Evolutionary conservation across 352 stramenopile species (phyloP), one percentile per base, ranked within the genome.

Genomic region (Plasmopara halstedii): DNA sequence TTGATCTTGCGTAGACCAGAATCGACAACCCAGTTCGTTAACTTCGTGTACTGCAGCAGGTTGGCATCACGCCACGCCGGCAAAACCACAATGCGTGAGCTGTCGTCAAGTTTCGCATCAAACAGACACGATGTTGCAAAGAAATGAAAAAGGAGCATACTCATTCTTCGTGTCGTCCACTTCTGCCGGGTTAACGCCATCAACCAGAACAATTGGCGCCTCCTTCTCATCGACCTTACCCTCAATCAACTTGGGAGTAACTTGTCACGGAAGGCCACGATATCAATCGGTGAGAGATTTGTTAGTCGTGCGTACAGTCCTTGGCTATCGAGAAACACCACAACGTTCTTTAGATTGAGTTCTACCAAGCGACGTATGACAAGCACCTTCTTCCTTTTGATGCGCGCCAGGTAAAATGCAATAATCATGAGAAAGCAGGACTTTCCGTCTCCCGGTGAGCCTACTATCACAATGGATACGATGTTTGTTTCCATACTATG

Each of bases 381-480:
- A 3, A 38, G 33, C 33, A 38, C 33, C 4, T 38, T 38, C n/a
- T 8, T 38, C 33, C 21, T 7, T 6, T 38, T 9, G n/a, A 19
- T 20, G 10, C 33, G 21, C n/a, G 33, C 33, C 25, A 29, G 14
- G 33, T 38, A 38, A 15, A 38, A 20, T 19, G 15, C 13, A 38
- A 38, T 0, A 17, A 22, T 13, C n/a, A 38, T 20, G 10, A 38
- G 33, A 38, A 38, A 38, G 33, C 33, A 38, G 33, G 33, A 22
- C n/a, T 38, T 29, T 29, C 25, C 25, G 25, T 11, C 25, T 11
- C 25, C 25, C 11, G 3, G 3, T 29, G 25, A 29, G 33, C 33
- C 33, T 38, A 38, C 33, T 21, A 38, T 38, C 33, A 38, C 33
- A 38, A 38, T n/a, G n/a, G n/a, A n/a, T n/a, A n/a, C n/a, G n/a